These are phyloP conservation scores for Chlorociboria aeruginascens DNA, from an alignment of 495 filamentous ascomycete genomes.

Conservation along the genomic window DNA sequence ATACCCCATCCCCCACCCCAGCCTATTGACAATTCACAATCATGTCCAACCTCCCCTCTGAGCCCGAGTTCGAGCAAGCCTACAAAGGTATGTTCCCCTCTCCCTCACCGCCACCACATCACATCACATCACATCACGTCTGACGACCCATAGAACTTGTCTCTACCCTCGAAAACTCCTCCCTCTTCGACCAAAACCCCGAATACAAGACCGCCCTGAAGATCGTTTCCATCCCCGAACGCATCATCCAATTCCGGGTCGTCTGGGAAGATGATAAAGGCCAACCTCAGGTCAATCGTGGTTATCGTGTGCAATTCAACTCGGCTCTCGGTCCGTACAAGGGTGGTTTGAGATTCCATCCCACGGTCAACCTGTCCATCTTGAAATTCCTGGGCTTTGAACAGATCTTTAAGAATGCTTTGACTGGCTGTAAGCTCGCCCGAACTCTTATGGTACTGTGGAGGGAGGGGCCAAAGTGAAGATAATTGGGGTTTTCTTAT, in stretches of 20 bases:
- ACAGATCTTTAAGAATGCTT: slow-evolving; percentile 99
- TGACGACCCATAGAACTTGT: slow-evolving; percentile 57
- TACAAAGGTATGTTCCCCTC: slow-evolving; percentile 62
- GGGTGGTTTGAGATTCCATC: slow-evolving; percentile 92
- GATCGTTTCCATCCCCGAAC: slow-evolving; percentile 87
- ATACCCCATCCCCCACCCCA: neutral
- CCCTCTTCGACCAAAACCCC: slow-evolving; percentile 85
- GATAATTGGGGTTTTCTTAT: too few species aligned
- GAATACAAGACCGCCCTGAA: slow-evolving; percentile 85
- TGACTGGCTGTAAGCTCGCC: slow-evolving; percentile 72
- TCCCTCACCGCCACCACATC: neutral
- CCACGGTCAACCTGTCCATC: slow-evolving; percentile 91
- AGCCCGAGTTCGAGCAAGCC: slow-evolving; percentile 98
- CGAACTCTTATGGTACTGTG: too few species aligned
- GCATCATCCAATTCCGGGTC: slow-evolving; percentile 93
- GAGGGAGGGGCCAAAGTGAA: too few species aligned
- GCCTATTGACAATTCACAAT: slow-evolving; percentile 11
- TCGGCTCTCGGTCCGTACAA: slow-evolving; percentile 97
- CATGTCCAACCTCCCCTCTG: slow-evolving; percentile 77
- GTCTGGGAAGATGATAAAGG: slow-evolving; percentile 92
- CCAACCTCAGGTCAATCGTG: slow-evolving; percentile 85
- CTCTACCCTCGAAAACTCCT: slow-evolving; percentile 84
- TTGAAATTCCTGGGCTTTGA: slow-evolving; percentile 98
- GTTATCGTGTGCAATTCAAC: slow-evolving; percentile 98
- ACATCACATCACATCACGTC: neutral